These are phyloP conservation scores for Podospora australis DNA, from an alignment of 495 filamentous ascomycete genomes.

Conservation along the genomic window DNA sequence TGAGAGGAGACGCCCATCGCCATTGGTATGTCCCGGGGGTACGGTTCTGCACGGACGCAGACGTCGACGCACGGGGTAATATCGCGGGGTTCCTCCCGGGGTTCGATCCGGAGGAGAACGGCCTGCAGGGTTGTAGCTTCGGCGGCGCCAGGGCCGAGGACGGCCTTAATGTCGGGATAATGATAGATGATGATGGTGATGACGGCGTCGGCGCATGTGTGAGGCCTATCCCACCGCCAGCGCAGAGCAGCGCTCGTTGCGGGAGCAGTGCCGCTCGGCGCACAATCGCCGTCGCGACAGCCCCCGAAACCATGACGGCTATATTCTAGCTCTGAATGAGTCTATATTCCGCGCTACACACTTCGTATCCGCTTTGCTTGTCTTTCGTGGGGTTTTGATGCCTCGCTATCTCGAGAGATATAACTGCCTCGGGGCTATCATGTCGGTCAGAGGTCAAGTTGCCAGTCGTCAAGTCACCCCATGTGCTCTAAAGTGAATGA, in stretches of 20 bases:
- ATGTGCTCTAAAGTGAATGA: neutral
- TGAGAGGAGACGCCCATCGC: constrained; percentile 19
- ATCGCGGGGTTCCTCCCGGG: constrained; percentile 5
- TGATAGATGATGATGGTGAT: neutral
- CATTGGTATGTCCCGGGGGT: no score
- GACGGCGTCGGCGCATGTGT: constrained; percentile 1
- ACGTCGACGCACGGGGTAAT: constrained; percentile 2
- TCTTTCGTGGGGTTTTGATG: neutral
- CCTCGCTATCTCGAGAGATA: constrained; percentile 17
- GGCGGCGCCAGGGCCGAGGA: neutral
- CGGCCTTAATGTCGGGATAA: neutral
- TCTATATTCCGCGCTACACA: neutral
- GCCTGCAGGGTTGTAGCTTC: constrained; percentile 7
- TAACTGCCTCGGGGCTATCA: constrained; percentile 12
- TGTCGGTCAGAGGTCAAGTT: constrained; percentile 15
- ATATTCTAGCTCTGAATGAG: constrained; percentile 1
- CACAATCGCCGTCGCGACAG: constrained; percentile 18
- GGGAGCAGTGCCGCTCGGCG: constrained; percentile 32
- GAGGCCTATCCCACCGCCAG: constrained; percentile 11
- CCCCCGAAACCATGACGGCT: constrained; percentile 29
- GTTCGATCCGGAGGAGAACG: constrained; percentile 8
- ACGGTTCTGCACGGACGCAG: neutral
- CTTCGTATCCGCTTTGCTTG: neutral
- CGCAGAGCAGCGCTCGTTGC: constrained; percentile 22
- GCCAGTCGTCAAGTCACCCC: no score